phyloP scores from a whole-genome alignment of 371 early-diverging fungal genomes.

The Paraphysoderma sedebokerense region DNA sequence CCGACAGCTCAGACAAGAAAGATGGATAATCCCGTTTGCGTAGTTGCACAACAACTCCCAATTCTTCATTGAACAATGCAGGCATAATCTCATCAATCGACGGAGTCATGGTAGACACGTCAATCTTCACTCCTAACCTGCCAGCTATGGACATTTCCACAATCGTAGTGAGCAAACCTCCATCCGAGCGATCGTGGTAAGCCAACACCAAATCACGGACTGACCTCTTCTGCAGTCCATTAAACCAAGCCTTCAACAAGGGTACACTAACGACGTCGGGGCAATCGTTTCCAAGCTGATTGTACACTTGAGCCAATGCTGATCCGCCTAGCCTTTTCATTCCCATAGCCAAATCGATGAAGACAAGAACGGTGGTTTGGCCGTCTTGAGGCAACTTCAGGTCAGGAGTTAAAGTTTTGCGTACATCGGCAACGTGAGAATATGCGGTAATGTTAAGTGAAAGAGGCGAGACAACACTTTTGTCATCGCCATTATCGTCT shows the following conservation, averaged over 20 bases:
- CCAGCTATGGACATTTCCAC: slow-evolving; percentile 93
- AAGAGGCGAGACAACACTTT: slow-evolving; percentile 68
- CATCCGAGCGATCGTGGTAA: slow-evolving; percentile 94
- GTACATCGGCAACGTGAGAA: slow-evolving; percentile 63
- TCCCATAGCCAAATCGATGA: slow-evolving; percentile 70
- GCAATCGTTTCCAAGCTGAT: slow-evolving; percentile 50
- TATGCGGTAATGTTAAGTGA: slow-evolving; percentile 84
- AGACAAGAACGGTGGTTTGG: slow-evolving; percentile 39
- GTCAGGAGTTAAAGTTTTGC: slow-evolving; percentile 76
- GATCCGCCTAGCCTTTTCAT: slow-evolving; percentile 81
- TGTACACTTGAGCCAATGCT: slow-evolving; percentile 80
- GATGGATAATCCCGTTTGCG: slow-evolving; percentile 32
- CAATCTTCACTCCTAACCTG: slow-evolving; percentile 55
- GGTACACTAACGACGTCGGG: slow-evolving; percentile 74
- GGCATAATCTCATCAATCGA: slow-evolving; percentile 19
- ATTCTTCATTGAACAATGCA: slow-evolving; percentile 82
- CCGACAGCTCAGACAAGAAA: slow-evolving; percentile 27
- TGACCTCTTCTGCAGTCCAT: slow-evolving; percentile 44
- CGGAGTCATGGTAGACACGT: slow-evolving; percentile 27
- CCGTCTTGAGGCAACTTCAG: slow-evolving; percentile 19
- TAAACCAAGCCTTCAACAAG: slow-evolving; percentile 58
- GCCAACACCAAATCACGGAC: slow-evolving; percentile 44
- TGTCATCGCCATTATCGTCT: slow-evolving; percentile 14
- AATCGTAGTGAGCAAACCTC: slow-evolving; percentile 78
- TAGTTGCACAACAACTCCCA: slow-evolving; percentile 87